Base-by-base conservation (phyloP, 208 protist species). In the Acanthamoeba lenticulata region DNA sequence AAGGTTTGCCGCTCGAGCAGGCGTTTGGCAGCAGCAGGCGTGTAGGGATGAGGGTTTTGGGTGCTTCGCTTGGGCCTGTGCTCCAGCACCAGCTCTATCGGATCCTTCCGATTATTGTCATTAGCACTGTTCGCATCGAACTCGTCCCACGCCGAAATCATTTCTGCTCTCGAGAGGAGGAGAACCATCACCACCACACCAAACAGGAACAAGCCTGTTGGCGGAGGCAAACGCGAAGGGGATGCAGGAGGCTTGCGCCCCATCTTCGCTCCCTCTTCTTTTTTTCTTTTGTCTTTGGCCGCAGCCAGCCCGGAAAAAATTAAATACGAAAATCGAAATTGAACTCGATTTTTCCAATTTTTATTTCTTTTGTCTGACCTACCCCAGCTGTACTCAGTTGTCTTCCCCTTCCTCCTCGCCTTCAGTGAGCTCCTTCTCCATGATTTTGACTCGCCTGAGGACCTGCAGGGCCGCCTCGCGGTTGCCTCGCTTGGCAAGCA, bases 401-500 rank as follows among this genome's bases (percentile, higher is more conserved):
- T 91, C 52, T 69, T 91, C 85, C 38, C 36, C 85, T 40, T 91
- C 55, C 19, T 36, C 83, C 15, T 62, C 85, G 34, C 32, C 85
- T 72, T 69, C 85, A 17, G 85, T 47, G 13, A 91, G 85, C 85
- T 91, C 85, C 85, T 91, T 91, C 85, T 91, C 85, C 85, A 91
- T 91, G 85, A 91, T 91, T 52, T 91, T 91, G 47, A 69, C 85
- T 62, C 55, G 85, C 27, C 11, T 69, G 36, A 91, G 55, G 9
- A 47, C 85, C 34, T 69, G 47, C 85, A 38, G 38, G 55, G 85
- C 85, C 24, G 36, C 29, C 34, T 91, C 52, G 24, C 36, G 65
- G 19, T 91, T 91, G 38, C 55, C 55, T 17, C 27, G 27, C n/a
- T 69, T 42, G 24, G 45, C 55, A 11, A 72, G 55, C 85, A 91